Percentiles rank a stretch among this genome's conserved stretches.
Conservation (phyloP, 352 stramenopile genomes). For the Globisporangium recalcitrans region DNA sequence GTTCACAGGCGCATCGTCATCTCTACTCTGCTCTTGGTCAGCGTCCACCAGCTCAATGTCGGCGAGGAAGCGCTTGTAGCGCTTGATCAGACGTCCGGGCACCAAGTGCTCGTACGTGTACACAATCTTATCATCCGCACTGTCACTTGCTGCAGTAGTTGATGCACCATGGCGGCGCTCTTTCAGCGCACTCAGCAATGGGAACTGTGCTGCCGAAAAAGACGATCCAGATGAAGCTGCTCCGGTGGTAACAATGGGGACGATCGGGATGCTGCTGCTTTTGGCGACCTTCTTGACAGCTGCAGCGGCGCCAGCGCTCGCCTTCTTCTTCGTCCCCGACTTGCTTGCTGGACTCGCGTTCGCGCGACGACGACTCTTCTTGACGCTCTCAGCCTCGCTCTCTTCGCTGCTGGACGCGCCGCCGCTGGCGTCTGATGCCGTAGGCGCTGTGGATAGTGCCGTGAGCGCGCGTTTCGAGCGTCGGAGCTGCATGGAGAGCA, state of each 20-base stretch:
- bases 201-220: constrained; percentile 3
- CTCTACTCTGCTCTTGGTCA: not conserved
- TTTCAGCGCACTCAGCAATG: constrained; percentile 24
- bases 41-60: constrained; percentile 52
- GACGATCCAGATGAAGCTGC: not conserved
- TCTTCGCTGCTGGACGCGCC: not conserved
- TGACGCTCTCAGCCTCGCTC: not conserved
- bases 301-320: not conserved
- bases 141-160: too few species aligned
- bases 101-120: constrained; percentile 52
- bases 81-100: constrained; percentile 45
- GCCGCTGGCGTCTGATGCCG: not conserved
- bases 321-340: not conserved
- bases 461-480: constrained; percentile 6
- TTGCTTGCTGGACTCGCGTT: not conserved
- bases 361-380: not conserved
- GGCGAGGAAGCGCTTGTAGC: constrained; percentile 83
- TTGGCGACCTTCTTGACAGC: not conserved
- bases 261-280: constrained; percentile 6
- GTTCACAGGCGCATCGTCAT: not conserved
- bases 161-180: constrained; percentile 18
- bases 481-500: constrained; percentile 12
- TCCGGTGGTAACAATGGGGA: not conserved
- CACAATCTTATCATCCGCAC: constrained; percentile 25
- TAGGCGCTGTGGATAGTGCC: not conserved